A percentile compares a stretch with the other conserved stretches of the same genome.
Conservation (phyloP, 108 stramenopile genomes). For the Discostella pseudostelligera region DNA sequence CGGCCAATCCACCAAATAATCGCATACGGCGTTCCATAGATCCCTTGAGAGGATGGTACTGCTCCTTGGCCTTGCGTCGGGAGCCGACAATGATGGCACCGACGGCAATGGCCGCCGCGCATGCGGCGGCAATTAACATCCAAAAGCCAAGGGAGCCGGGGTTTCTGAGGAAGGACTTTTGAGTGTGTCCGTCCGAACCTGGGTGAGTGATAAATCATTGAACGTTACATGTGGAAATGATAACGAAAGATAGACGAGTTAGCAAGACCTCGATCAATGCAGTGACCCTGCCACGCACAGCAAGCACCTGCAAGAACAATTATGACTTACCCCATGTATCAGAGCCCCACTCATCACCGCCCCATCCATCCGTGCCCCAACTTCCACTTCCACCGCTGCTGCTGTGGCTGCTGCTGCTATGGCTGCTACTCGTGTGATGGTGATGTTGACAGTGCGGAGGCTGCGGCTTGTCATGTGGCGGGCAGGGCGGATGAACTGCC, state of each 20-base stretch:
- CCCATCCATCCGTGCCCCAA: constrained; percentile 19
- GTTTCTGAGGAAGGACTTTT: not conserved
- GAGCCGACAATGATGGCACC: constrained; percentile 39
- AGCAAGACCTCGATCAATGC: too few species aligned
- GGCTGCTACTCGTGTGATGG: not conserved
- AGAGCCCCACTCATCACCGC: constrained; percentile 1
- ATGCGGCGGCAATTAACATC: constrained; percentile 34
- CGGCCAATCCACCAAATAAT: constrained; percentile 41
- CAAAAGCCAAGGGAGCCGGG: constrained; percentile 25
- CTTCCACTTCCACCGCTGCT: constrained; percentile 10
- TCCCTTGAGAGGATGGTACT: constrained; percentile 41
- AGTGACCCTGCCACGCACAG: too few species aligned
- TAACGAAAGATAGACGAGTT: too few species aligned
- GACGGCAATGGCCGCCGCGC: constrained; percentile 31
- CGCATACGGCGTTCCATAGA: constrained; percentile 36
- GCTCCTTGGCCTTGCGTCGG: constrained; percentile 21
- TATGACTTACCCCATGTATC: too few species aligned
- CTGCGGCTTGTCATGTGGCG: constrained; percentile 9
- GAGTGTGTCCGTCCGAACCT: constrained; percentile 5
- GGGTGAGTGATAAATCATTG: too few species aligned
- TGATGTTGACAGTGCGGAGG: constrained; percentile 25
- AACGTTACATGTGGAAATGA: too few species aligned
- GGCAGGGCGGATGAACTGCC: constrained; percentile 34
- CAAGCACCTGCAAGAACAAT: too few species aligned
- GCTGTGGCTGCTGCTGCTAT: constrained; percentile 4